These are phyloP conservation scores for Pyrenochaeta sp. DNA, from an alignment of 2,329 filamentous ascomycete genomes.

Conservation along the genomic window DNA sequence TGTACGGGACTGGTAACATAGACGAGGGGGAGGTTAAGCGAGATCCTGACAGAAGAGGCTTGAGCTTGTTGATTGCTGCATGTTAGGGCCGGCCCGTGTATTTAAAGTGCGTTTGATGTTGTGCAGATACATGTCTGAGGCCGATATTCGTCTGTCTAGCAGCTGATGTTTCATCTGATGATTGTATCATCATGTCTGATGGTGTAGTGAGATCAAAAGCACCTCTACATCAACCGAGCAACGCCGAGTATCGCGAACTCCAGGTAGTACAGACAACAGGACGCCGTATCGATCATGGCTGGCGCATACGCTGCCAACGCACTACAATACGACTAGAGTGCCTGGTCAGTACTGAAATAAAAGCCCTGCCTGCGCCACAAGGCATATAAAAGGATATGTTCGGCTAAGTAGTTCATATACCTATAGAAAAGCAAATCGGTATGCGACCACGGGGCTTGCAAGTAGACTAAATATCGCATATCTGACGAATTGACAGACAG, in stretches of 20 bases:
- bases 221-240: conserved; percentile 29
- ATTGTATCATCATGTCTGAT: conserved; percentile 4
- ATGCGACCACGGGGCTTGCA: conserved; percentile 26
- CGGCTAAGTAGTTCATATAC: conserved; percentile 21
- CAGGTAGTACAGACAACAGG: conserved; percentile 17
- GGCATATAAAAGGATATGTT: conserved; percentile 21
- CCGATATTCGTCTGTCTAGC: neutral
- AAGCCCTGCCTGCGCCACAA: conserved; percentile 20
- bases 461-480: conserved; percentile 16
- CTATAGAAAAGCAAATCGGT: conserved; percentile 27
- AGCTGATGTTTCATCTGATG: conserved; percentile 2
- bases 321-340: conserved; percentile 17
- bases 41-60: conserved; percentile 17
- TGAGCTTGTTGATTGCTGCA: conserved; percentile 24
- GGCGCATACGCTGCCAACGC: conserved; percentile 10
- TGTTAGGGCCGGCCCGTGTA: conserved; percentile 25
- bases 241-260: conserved; percentile 22
- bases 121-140: neutral
- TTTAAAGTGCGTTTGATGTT: conserved; percentile 19
- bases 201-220: conserved; percentile 11
- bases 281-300: conserved; percentile 10
- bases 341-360: conserved; percentile 18
- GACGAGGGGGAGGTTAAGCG: conserved; percentile 26
- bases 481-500: conserved; percentile 20
- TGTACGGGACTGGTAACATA: conserved; percentile 12